Conservation (phyloP, 768 basidiomycete species). For the Leccinum pellstonianum region DNA sequence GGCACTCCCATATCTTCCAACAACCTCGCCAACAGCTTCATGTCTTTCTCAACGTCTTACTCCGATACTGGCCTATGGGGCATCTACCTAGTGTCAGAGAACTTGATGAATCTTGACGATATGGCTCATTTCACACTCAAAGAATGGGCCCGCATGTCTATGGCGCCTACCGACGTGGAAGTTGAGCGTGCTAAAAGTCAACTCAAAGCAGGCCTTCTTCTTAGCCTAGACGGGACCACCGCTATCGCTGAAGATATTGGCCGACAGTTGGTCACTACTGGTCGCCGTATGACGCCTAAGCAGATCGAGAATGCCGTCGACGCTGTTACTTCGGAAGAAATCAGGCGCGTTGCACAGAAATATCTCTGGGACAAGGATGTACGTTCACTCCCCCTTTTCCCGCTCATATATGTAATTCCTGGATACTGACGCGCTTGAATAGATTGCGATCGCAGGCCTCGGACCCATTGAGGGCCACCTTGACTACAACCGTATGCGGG, state of each 20-base stretch:
- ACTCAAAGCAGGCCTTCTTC: conserved; percentile 90
- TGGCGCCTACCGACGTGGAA: conserved; percentile 77
- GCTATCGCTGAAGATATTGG: conserved; percentile 98
- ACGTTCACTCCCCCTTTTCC: conserved; percentile 24
- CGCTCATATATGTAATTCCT: conserved; percentile 15
- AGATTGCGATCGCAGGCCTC: conserved; percentile 86
- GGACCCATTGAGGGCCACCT: conserved; percentile 90
- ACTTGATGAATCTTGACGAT: conserved; percentile 91
- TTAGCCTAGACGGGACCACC: conserved; percentile 90
- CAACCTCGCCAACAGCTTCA: conserved; percentile 98
- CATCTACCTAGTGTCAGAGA: conserved; percentile 95
- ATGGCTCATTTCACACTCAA: conserved; percentile 89
- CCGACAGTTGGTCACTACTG: conserved; percentile 94
- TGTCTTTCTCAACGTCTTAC: conserved; percentile 99
- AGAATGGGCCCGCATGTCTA: conserved; percentile 96
- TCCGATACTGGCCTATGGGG: conserved; percentile 99
- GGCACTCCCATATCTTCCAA: conserved; percentile 84
- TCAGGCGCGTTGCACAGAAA: conserved; percentile 92
- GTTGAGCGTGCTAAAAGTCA: conserved; percentile 99
- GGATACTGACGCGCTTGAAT: conserved; percentile 7
- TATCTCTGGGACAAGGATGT: conserved; percentile 98
- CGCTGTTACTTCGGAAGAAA: conserved; percentile 82
- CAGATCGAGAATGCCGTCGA: conserved; percentile 94
- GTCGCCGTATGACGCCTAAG: conserved; percentile 83
- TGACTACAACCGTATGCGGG: conserved; percentile 89